A percentile compares a stretch with the other conserved stretches of the same genome.
Evolutionary conservation across 805 yeast genomes (phyloP).

Genomic region (Candida chilensis): DNA sequence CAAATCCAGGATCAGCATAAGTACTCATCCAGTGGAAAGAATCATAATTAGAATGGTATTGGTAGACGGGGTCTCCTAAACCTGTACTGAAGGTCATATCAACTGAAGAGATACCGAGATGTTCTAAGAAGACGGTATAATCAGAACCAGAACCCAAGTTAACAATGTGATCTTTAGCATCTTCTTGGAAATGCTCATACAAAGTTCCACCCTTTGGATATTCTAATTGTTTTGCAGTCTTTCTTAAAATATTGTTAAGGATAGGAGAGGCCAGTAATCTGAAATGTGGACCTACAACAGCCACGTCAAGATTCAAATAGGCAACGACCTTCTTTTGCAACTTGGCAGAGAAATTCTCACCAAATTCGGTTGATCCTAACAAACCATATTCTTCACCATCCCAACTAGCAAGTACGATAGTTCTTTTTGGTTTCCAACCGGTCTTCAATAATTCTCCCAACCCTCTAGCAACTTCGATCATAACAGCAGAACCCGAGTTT

Average conservation of each 20-base stretch:
- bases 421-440: constrained; percentile 70
- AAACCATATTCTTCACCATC: constrained; percentile 74
- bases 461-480: constrained; percentile 56
- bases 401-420: constrained; percentile 68
- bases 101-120: constrained; percentile 50
- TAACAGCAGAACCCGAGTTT: constrained; percentile 59
- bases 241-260: constrained; percentile 34
- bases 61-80: constrained; percentile 50
- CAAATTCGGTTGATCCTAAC: constrained; percentile 73
- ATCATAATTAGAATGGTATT: constrained; percentile 71
- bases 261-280: constrained; percentile 51
- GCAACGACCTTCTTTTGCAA: constrained; percentile 48
- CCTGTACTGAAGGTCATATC: constrained; percentile 46
- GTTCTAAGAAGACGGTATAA: constrained; percentile 51
- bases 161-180: constrained; percentile 20
- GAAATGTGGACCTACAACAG: constrained; percentile 47
- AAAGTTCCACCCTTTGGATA: constrained; percentile 30
- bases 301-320: constrained; percentile 63
- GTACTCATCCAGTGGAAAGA: constrained; percentile 63
- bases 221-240: constrained; percentile 30
- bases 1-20: constrained; percentile 55
- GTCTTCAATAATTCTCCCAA: constrained; percentile 36
- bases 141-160: constrained; percentile 68
- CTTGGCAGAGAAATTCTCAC: constrained; percentile 43
- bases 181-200: constrained; percentile 14